Evolutionary conservation across 2,329 filamentous ascomycete species (phyloP), one percentile per base, ranked within the genome.

Genomic region (Cyphellophora europaea): DNA sequence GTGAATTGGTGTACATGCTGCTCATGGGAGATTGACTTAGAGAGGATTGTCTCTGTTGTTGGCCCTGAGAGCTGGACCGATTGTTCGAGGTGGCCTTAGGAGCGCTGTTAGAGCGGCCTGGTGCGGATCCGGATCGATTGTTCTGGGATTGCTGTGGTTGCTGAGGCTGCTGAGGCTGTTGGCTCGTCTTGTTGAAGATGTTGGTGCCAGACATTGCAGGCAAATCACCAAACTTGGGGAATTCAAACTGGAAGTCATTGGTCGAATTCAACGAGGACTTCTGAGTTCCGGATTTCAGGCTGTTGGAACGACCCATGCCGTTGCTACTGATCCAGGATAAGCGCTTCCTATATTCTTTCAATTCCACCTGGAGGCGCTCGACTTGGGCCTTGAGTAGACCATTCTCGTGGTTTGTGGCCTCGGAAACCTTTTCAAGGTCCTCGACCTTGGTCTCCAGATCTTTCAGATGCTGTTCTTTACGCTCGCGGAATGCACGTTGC

Each of bases 161-260:
- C 28, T 32, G 13, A 36, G 19, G 11, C 30, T 40, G 10, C 38
- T 16, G 33, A 32, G 30, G 17, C 12, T 37, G 13, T 33, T 40
- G 15, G 30, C 15, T 33, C 16, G 28, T 28, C 17, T 11, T 31
- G 33, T 35, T 38, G 21, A 45, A 39, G 21, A 40, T 10, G n/a
- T 39, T 43, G 5, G 42, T 40, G 5, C 19, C 33, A 8, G 39
- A 33, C 44, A 44, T 38, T 5, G 40, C 33, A 12, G 74, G 72
- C 16, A 93, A 71, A 40, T 78, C 72, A 30, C 91, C 91, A 52
- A 98, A 96, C 54, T 83, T 88, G 45, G 91, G 89, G 46, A 96
- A 96, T 48, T 96, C 89, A 49, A 98, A 96, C 48, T 89, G 80
- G 54, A 96, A 96, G 55, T 82, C 87, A 55, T 82, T 80, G 43